Conservation (phyloP, 73 alveolate genomes). For the Diophrys appendiculata region DNA sequence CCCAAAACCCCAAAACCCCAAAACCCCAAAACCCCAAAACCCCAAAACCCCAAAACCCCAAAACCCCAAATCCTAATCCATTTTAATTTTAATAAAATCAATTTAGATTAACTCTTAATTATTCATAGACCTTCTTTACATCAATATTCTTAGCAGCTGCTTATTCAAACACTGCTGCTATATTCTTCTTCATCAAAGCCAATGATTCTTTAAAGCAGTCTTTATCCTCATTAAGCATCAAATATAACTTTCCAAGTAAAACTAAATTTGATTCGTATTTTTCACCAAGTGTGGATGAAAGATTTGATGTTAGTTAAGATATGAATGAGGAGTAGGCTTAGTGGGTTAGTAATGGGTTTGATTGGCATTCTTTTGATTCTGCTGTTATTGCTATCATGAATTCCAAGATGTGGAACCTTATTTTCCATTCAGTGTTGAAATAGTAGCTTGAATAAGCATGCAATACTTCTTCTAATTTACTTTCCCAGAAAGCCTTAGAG, state of each 20-base stretch:
- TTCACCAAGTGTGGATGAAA: no score
- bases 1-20: no score
- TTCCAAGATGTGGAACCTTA: not conserved
- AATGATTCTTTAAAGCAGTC: no score
- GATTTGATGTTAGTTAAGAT: not conserved
- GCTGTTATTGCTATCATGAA: not conserved
- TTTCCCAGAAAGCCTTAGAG: not conserved
- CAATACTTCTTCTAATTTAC: not conserved
- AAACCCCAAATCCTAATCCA: no score
- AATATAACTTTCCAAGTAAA: not conserved
- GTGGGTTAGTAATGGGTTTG: not conserved
- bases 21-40: no score
- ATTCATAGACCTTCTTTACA: no score
- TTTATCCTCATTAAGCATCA: not conserved
- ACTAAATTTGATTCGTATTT: not conserved
- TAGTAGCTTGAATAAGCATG: not conserved
- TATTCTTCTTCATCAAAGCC: no score
- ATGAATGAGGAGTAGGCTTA: not conserved
- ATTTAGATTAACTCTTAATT: no score
- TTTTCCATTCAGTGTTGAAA: not conserved
- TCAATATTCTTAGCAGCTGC: no score
- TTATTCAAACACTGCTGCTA: no score
- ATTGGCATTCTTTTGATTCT: not conserved
- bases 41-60: no score
- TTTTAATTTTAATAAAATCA: no score